These are phyloP conservation scores for Globisporangium okanoganense DNA, from an alignment of 352 stramenopile genomes.

Conservation along the genomic window DNA sequence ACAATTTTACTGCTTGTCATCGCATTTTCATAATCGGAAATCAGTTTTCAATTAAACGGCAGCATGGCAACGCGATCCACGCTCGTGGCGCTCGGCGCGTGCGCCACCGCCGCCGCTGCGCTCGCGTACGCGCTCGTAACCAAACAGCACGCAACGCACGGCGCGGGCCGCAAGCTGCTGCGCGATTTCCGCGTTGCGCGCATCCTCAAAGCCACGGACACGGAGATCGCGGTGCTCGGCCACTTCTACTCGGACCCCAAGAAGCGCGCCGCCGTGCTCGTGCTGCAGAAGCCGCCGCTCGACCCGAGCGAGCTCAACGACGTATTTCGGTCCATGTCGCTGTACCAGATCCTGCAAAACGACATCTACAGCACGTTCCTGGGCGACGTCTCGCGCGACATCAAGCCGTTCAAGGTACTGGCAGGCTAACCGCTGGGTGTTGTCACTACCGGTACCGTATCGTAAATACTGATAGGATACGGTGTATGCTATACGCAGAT, in stretches of 20 bases:
- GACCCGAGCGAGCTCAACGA: conserved; percentile 34
- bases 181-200: conserved; percentile 55
- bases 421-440: too few relatives aligned
- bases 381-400: conserved; percentile 54
- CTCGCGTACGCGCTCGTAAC: conserved; percentile 33
- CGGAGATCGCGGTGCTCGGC: conserved; percentile 61
- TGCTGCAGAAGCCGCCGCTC: conserved; percentile 64
- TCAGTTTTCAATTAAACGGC: background rate
- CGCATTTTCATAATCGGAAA: too few relatives aligned
- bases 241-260: conserved; percentile 61
- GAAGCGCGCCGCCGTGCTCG: conserved; percentile 60
- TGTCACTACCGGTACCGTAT: too few relatives aligned
- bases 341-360: conserved; percentile 71
- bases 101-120: conserved; percentile 21
- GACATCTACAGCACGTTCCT: conserved; percentile 83
- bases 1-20: too few relatives aligned
- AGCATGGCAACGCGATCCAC: background rate
- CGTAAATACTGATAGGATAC: too few relatives aligned
- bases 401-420: conserved; percentile 81
- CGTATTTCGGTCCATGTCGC: conserved; percentile 50
- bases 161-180: conserved; percentile 36
- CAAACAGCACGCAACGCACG: conserved; percentile 21
- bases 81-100: conserved; percentile 23
- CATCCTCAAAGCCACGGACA: conserved; percentile 63
- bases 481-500: conserved; percentile 29